Base-by-base conservation (phyloP, 202 grass and related monocot genomes). In the Carex sylvatica region DNA sequence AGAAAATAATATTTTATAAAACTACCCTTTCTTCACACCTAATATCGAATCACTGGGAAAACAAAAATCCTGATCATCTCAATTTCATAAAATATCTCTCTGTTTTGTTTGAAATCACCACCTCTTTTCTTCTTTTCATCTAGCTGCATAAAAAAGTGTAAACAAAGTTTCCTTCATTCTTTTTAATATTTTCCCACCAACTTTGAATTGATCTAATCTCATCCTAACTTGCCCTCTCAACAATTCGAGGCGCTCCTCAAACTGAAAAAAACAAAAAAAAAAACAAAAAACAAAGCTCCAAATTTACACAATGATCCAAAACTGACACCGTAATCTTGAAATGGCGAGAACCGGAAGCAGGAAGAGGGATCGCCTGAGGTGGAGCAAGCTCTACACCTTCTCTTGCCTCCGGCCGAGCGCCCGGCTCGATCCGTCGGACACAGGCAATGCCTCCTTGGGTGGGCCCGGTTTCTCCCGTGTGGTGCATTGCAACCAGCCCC, bases 321-420 rank as follows among this genome's bases (percentile, higher is more conserved):
- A 86, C 54, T 62, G 63, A 91, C 68, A 75, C 67, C 64, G 5
- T 14, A 33, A 76, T 76, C 87, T 78, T 49, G 79, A 88, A 79
- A 90, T 91, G 92, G 93, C 78, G 65, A 85, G 87, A 80, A 68
- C 84, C 44, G 86, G 79, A 49, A 52, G 89, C 79, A 86, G 93
- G 73, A 83, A 83, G 86, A 90, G 88, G 78, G 91, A 99, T 80
- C 83, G 88, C n/a, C 85, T 99, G 77, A 91, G 91, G 60, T 99
- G 96, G 96, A 96, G 87, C 86, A 93, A 93, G 46, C 91, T 99
- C 86, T 99, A 99, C 77, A 90, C 87, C 83, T 99, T 99, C 84
- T 86, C 87, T 53, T 99, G 96, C 86, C 81, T 92, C 83, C 84
- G 88, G n/a, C 56, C 74, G 3, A 78, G 70, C 5, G 59, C 68